Evolutionary conservation across 2,329 filamentous ascomycete species (phyloP).

Genomic region (Trichoderma sp.): DNA sequence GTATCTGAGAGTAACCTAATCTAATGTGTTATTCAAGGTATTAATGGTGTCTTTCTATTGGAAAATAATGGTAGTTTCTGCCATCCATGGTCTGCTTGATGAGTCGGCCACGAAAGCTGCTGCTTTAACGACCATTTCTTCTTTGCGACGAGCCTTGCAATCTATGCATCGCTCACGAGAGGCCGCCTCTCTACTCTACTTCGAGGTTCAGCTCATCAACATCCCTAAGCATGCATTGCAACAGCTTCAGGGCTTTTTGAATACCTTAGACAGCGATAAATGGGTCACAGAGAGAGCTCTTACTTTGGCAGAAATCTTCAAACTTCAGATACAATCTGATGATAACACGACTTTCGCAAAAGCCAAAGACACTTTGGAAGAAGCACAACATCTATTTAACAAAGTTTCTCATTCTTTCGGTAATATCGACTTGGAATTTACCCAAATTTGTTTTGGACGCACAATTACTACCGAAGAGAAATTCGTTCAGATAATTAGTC

Average conservation of each 20-base stretch:
- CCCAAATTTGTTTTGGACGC: background rate
- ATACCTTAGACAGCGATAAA: background rate
- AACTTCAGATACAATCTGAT: background rate
- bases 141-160: background rate
- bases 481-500: background rate
- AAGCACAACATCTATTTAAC: background rate
- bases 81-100: background rate
- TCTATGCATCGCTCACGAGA: background rate
- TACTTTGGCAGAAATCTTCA: background rate
- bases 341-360: background rate
- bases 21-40: background rate
- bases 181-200: background rate
- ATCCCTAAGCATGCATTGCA: background rate
- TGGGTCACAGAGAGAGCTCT: background rate
- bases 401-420: background rate
- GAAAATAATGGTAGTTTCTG: background rate
- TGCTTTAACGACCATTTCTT: background rate
- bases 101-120: background rate
- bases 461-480: background rate
- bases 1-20: background rate
- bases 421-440: background rate
- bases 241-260: background rate
- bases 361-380: background rate
- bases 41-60: background rate
- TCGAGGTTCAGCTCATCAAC: background rate